Evolutionary conservation across 2,329 filamentous ascomycete genomes (phyloP).

Genomic region (Clarireedia sp.): DNA sequence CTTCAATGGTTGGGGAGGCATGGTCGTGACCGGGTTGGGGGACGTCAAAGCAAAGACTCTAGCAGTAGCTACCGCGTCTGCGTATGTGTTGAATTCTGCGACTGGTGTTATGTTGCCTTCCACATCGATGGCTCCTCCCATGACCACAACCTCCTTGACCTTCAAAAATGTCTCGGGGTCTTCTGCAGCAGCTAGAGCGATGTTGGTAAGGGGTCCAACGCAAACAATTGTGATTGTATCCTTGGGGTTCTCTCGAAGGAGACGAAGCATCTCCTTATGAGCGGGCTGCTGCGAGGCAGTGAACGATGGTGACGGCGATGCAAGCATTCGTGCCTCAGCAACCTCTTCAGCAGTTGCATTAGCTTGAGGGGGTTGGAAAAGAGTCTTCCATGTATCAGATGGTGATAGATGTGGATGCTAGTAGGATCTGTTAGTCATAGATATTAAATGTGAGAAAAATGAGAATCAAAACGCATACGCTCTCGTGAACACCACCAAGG

Average conservation of each 20-base stretch:
- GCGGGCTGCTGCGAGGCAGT: slow-evolving; percentile 65
- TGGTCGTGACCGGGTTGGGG: slow-evolving; percentile 64
- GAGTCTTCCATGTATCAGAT: slow-evolving; percentile 62
- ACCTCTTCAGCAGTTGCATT: slow-evolving; percentile 39
- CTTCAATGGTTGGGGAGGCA: slow-evolving; percentile 58
- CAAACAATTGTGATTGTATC: slow-evolving; percentile 86
- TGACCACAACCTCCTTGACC: slow-evolving; percentile 86
- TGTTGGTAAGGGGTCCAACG: slow-evolving; percentile 86
- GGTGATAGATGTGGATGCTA: slow-evolving; percentile 68
- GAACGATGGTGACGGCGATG: slow-evolving; percentile 49
- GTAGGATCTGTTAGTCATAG: slow-evolving; percentile 13
- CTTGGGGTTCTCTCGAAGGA: slow-evolving; percentile 72
- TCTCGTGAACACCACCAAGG: slow-evolving; percentile 64
- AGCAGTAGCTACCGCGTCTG: slow-evolving; percentile 72
- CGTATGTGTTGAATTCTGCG: slow-evolving; percentile 93
- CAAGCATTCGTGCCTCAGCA: slow-evolving; percentile 26
- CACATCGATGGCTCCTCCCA: slow-evolving; percentile 79
- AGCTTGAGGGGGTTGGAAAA: slow-evolving; percentile 47
- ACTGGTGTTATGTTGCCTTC: slow-evolving; percentile 79
- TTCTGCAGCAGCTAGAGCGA: slow-evolving; percentile 79
- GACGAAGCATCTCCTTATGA: slow-evolving; percentile 81
- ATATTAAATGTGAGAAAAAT: neutral
- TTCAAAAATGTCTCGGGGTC: slow-evolving; percentile 85
- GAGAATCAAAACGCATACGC: slow-evolving; percentile 30
- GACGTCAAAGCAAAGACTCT: slow-evolving; percentile 73